Evolutionary conservation across 2,329 filamentous ascomycete species (phyloP).

Genomic region (Microcyclospora tardicrescens): DNA sequence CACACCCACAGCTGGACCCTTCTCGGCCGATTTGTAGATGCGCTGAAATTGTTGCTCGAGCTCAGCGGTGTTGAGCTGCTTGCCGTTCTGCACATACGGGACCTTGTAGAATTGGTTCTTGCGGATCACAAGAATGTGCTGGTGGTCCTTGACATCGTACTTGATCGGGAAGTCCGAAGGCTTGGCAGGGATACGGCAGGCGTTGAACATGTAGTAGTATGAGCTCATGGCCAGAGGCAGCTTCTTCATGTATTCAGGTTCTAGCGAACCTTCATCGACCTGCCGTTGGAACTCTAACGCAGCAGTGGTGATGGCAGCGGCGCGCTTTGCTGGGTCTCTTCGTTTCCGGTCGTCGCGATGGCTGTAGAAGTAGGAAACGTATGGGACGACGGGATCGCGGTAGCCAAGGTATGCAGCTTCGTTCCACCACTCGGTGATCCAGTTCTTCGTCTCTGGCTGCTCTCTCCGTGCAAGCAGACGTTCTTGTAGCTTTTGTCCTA

Average conservation of each 20-base stretch:
- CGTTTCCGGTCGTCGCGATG: slow-evolving; percentile 85
- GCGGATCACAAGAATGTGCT: slow-evolving; percentile 78
- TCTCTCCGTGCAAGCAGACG: slow-evolving; percentile 68
- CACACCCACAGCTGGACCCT: slow-evolving; percentile 61
- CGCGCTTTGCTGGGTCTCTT: slow-evolving; percentile 80
- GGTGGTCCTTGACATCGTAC: slow-evolving; percentile 59
- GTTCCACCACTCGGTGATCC: slow-evolving; percentile 98
- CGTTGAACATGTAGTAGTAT: slow-evolving; percentile 99
- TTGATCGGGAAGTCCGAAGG: slow-evolving; percentile 75
- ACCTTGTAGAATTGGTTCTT: slow-evolving; percentile 99
- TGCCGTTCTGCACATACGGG: slow-evolving; percentile 63
- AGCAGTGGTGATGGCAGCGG: slow-evolving; percentile 75
- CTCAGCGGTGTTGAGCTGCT: slow-evolving; percentile 78
- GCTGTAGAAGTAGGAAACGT: slow-evolving; percentile 99
- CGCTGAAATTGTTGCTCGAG: slow-evolving; percentile 78
- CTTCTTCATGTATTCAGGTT: slow-evolving; percentile 98
- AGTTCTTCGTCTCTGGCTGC: slow-evolving; percentile 75
- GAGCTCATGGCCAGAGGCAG: slow-evolving; percentile 96
- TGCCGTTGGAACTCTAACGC: slow-evolving; percentile 88
- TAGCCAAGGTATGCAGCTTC: slow-evolving; percentile 83
- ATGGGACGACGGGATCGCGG: slow-evolving; percentile 90
- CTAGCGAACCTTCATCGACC: slow-evolving; percentile 68
- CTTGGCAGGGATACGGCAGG: slow-evolving; percentile 68
- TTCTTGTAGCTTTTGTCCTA: slow-evolving; percentile 74
- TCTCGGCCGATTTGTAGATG: slow-evolving; percentile 67